Conservation (phyloP, 805 yeast genomes). For the Kodamaea jinghongensis region DNA sequence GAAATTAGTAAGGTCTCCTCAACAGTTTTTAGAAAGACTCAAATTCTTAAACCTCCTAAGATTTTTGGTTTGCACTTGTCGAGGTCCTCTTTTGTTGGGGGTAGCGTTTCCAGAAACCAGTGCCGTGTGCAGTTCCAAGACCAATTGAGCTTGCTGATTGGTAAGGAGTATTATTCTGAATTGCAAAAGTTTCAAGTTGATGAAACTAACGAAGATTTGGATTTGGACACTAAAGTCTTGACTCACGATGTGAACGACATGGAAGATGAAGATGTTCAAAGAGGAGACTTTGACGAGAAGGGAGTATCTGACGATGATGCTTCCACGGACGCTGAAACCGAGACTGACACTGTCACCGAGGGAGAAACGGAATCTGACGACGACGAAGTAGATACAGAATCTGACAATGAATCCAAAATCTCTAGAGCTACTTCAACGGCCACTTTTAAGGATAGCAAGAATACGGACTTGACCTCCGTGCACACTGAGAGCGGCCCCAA, state of each 20-base stretch:
- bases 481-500: slow-evolving; percentile 17
- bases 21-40: slow-evolving; percentile 63
- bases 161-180: slow-evolving; percentile 37
- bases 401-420: slow-evolving; percentile 13
- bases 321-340: slow-evolving; percentile 16
- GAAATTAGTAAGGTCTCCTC: slow-evolving; percentile 51
- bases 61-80: slow-evolving; percentile 80
- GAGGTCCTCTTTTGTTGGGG: slow-evolving; percentile 72
- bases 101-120: slow-evolving; percentile 66
- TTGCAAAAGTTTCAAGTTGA: slow-evolving; percentile 33
- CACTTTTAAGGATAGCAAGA: slow-evolving; percentile 8
- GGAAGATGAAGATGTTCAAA: slow-evolving; percentile 33
- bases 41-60: slow-evolving; percentile 64
- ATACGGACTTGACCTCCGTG: slow-evolving; percentile 8
- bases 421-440: slow-evolving; percentile 11
- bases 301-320: slow-evolving; percentile 32
- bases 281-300: slow-evolving; percentile 37
- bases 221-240: slow-evolving; percentile 15
- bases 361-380: slow-evolving; percentile 17
- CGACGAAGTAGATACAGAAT: slow-evolving; percentile 19
- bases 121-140: slow-evolving; percentile 71
- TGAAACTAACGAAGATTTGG: slow-evolving; percentile 12
- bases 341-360: slow-evolving; percentile 8
- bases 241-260: slow-evolving; percentile 26
- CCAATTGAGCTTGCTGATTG: slow-evolving; percentile 45